These are phyloP conservation scores for Lactarius sp. DNA, from an alignment of 768 basidiomycete genomes.

Conservation along the genomic window DNA sequence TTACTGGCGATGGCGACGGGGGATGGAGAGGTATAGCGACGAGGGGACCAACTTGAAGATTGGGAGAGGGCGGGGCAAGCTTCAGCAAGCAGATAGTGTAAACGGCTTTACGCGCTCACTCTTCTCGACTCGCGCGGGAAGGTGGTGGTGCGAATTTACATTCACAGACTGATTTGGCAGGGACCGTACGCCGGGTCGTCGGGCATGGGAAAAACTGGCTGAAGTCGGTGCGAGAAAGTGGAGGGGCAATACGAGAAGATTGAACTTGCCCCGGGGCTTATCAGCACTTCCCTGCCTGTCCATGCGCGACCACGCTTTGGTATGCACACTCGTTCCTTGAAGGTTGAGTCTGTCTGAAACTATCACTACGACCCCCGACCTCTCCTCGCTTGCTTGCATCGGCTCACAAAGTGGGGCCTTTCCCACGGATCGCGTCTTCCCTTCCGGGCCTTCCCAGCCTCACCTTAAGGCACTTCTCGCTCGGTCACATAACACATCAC, in stretches of 20 bases:
- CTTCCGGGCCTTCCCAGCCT: no score
- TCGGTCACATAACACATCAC: not conserved
- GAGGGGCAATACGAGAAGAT: not conserved
- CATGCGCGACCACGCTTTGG: not conserved
- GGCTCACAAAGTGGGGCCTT: not conserved
- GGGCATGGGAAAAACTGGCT: constrained; percentile 13
- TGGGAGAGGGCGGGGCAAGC: not conserved
- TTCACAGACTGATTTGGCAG: not conserved
- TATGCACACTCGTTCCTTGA: constrained; percentile 2
- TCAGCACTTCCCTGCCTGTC: not conserved
- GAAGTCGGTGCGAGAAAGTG: not conserved
- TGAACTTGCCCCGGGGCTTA: constrained; percentile 2
- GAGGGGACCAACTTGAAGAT: no score
- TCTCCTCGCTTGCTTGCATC: not conserved
- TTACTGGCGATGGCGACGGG: not conserved
- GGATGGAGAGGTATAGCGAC: not conserved
- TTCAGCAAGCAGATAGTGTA: not conserved
- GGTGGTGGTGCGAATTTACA: not conserved
- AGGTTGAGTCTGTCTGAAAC: not conserved
- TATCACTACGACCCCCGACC: not conserved
- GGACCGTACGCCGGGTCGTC: constrained; percentile 8
- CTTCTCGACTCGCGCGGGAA: constrained; percentile 10
- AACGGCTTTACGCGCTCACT: not conserved
- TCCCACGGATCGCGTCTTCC: not conserved
- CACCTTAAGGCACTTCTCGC: not conserved